Evolutionary conservation across 2,329 filamentous ascomycete species (phyloP), one percentile per base, ranked within the genome.

Genomic region (Venturia effusa): DNA sequence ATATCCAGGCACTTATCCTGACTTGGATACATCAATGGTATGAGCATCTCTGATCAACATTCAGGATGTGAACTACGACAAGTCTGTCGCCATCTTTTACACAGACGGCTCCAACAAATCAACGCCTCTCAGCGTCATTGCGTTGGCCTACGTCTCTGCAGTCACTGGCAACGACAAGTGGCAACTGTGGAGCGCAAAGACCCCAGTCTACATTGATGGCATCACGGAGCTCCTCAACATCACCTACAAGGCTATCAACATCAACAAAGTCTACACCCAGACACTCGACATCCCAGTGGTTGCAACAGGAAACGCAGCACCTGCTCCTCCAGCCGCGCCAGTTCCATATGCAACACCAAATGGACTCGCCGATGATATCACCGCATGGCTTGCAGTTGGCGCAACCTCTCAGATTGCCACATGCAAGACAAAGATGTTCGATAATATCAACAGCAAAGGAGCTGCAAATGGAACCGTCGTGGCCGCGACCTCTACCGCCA

Each of bases 351-450:
- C 61, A 15, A 45, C 45, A 27, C 61, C 61, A 1, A 34, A 37
- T 39, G 72, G 72, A 19, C 69, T 74, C 45, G 62, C 67, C 6
- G 62, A 70, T 32, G 72, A 74, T 61, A 72, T 74, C 63, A 72
- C 70, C 17, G 59, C 63, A 13, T 73, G 66, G 66, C 66, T 74
- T 17, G 65, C 67, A 10, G 64, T 68, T 22, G 60, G 61, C 7
- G 65, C 54, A 59, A 67, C 66, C 17, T 71, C 70, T 3, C 68
- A 73, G 57, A 63, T 67, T 4, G 66, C 66, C 13, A 67, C 67
- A 2, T 67, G 69, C 3, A 70, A 72, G 62, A 61, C 65, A 10
- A 60, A 66, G 51, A 73, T 74, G 71, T 73, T 73, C 65, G 61
- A 65, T 15, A 74, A 74, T 63, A 70, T 74, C 69, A 72, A 74